Base-by-base conservation (phyloP, 805 yeast species). In the Metschnikowia hibisci region DNA sequence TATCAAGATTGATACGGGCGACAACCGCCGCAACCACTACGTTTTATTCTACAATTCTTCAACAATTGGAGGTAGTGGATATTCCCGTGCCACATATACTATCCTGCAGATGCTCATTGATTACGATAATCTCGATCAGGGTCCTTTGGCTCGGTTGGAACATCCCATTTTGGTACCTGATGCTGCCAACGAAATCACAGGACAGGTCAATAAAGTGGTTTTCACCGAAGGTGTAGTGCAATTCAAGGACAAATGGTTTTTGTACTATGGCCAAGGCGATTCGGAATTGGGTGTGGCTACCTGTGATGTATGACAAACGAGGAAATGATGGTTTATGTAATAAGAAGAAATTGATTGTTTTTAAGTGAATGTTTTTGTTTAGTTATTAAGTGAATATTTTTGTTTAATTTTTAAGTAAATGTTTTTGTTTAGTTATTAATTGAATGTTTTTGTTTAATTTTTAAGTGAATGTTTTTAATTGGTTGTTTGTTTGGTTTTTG, bases 231-330 rank as follows among this genome's bases (percentile, higher is more conserved):
- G 74, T 0, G 47, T 69, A 14, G 74, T 69, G 4, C 73, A 69
- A 45, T 69, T 66, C 46, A 55, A 63, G 29, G 71, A 69, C 10
- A 52, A 64, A 40, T 69, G 74, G 74, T 58, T 68, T 26, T 52
- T 69, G 15, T 69, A 69, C 50, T 69, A 46, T 44, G 74, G 74
- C n/a, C 71, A 69, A 48, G 73, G 71, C 9, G 74, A 69, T 47
- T 57, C 66, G 3, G 68, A 65, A 42, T 53, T 69, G 39, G 73
- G 74, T 1, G 74, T 69, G 13, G 74, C 74, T 22, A 61, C 61
- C n/a, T 46, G 52, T 30, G 43, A 43, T 15, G 45, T 32, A 3
- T 46, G 31, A 35, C 25, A 7, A n/a, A n/a, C n/a, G n/a, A n/a
- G n/a, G n/a, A n/a, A n/a, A n/a, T n/a, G n/a, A n/a, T n/a, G n/a